Evolutionary conservation across 495 filamentous ascomycete genomes (phyloP), one percentile per base, ranked within the genome.

Genomic region (Parachaetomium inaequale): DNA sequence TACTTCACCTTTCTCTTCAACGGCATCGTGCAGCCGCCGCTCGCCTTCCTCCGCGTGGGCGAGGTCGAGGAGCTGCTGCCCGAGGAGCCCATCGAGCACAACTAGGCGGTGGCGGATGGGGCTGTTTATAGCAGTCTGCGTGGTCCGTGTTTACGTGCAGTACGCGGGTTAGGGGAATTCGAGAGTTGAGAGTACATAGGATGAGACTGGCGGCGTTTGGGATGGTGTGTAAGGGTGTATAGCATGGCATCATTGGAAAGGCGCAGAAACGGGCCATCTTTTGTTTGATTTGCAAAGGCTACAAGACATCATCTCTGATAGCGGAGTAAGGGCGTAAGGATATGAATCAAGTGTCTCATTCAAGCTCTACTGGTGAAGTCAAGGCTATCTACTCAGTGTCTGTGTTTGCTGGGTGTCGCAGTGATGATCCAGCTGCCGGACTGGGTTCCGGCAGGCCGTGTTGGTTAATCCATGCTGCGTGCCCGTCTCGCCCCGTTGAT

Each of bases 1-100:
- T 98, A 96, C 68, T 96, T 94, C 66, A 98, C 94, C 0, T 97
- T 96, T 74, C 69, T 98, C 58, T 98, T 97, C 81, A 98, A 98
- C 76, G 92, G 93, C 62, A 83, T 98, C 56, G 83, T 98, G 21
- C 79, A 84, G 26, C 90, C 90, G n/a, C 93, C 93, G 3, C 75
- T 94, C 63, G 66, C 68, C 56, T 78, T 74, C 69, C 74, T 82
- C 32, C 71, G 69, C 31, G 75, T 76, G 2, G 78, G 78, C 5
- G 90, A 87, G 66, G 75, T 89, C 6, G 84, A 87, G 66, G 84
- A 88, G 61, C 70, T 96, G n/a, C 78, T 96, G 11, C 88, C 90
- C 0, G 91, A 95, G 72, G 88, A 92, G 56, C 90, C 91, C 1
- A 88, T 95, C 63, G 91, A 94, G 77, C 92, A 93, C 72, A 77